phyloP scores from a whole-genome alignment of 2,329 filamentous ascomycete species.

The Herpotrichia juniperi region DNA sequence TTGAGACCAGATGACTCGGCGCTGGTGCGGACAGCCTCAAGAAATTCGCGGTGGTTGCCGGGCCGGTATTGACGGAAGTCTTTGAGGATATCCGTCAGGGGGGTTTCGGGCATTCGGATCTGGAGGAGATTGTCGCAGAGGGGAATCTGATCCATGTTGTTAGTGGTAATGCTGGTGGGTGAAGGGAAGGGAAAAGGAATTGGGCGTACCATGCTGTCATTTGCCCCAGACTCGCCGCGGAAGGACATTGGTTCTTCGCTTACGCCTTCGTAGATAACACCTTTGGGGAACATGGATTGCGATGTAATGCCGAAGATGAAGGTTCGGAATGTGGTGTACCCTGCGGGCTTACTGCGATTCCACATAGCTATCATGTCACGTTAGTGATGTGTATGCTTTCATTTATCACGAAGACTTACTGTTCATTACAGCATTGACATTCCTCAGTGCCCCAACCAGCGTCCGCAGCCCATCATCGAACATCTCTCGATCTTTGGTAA shows the following conservation, averaged over 20 bases:
- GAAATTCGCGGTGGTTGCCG: conserved; percentile 84
- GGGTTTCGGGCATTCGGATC: conserved; percentile 86
- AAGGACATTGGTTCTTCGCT: conserved; percentile 78
- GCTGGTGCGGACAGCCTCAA: conserved; percentile 69
- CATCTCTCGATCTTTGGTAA: conserved; percentile 52
- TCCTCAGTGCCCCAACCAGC: conserved; percentile 67
- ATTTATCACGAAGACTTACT: conserved; percentile 48
- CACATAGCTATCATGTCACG: conserved; percentile 70
- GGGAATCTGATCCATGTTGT: conserved; percentile 62
- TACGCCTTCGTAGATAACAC: conserved; percentile 87
- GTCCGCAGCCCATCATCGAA: conserved; percentile 63
- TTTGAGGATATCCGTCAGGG: conserved; percentile 82
- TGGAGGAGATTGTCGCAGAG: conserved; percentile 87
- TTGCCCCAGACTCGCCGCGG: conserved; percentile 90
- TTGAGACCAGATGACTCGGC: conserved; percentile 61
- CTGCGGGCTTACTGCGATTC: conserved; percentile 80
- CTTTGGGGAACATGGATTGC: conserved; percentile 92
- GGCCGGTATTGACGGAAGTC: conserved; percentile 92
- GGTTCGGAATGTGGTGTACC: conserved; percentile 89
- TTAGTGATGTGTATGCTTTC: conserved; percentile 7
- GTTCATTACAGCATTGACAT: conserved; percentile 83
- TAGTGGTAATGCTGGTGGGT: background rate
- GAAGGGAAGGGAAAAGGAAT: no score
- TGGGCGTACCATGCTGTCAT: conserved; percentile 81
- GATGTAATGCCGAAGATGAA: conserved; percentile 97